These are phyloP conservation scores for Geotrichum bryndzae DNA, from an alignment of 1,139 yeast species.

Conservation along the genomic window DNA sequence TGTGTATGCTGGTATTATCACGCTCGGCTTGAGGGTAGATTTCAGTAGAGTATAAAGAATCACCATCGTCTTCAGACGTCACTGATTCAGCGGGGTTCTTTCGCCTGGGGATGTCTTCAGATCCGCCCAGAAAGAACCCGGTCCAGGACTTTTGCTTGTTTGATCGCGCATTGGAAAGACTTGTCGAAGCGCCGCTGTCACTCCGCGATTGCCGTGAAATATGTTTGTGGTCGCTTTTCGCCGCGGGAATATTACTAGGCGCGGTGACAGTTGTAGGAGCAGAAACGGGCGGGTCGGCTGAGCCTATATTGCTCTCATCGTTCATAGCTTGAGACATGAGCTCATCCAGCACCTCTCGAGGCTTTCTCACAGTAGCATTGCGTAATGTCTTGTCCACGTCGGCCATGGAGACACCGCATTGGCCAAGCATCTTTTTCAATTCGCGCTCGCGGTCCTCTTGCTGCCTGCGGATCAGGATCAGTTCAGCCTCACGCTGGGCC, in stretches of 20 bases:
- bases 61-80: slow-evolving; percentile 12
- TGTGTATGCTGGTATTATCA: slow-evolving; percentile 12
- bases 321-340: slow-evolving; percentile 34
- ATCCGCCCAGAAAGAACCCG: slow-evolving; percentile 1
- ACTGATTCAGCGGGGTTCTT: not conserved
- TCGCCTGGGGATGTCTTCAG: not conserved
- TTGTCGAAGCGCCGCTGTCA: not conserved
- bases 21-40: not conserved
- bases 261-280: not conserved
- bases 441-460: slow-evolving; percentile 44
- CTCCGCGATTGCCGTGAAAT: not conserved
- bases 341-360: slow-evolving; percentile 28
- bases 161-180: not conserved
- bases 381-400: slow-evolving; percentile 42
- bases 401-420: slow-evolving; percentile 43
- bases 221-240: slow-evolving; percentile 2
- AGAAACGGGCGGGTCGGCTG: not conserved
- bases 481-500: slow-evolving; percentile 46
- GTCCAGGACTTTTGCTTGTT: slow-evolving; percentile 7
- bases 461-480: slow-evolving; percentile 40
- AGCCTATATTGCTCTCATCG: slow-evolving; percentile 17
- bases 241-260: not conserved
- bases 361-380: slow-evolving; percentile 25
- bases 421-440: slow-evolving; percentile 40
- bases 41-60: slow-evolving; percentile 12